Conservation (phyloP, 192 early-diverging fungal genomes). For the Backusella liffmaniae region DNA sequence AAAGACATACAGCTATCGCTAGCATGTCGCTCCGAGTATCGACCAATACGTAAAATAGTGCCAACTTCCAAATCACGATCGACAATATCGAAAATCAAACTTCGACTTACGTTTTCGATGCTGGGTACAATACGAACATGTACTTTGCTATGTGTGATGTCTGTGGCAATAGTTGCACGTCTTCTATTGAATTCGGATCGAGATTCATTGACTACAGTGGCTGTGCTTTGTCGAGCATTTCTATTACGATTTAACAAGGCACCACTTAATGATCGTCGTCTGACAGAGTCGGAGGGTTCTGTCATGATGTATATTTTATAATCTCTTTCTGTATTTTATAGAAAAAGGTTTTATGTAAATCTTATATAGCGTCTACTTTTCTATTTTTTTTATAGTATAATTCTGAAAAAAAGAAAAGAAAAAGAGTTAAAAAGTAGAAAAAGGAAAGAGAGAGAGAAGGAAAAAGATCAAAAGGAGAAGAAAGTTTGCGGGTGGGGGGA, state of each 20-base stretch:
- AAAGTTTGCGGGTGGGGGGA: neutral
- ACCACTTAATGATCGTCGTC: constrained; percentile 16
- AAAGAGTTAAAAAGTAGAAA: neutral
- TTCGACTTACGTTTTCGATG: constrained; percentile 40
- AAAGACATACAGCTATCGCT: constrained; percentile 62
- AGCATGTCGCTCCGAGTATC: constrained; percentile 53
- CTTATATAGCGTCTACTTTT: neutral
- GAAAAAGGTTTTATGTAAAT: neutral
- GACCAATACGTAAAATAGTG: constrained; percentile 51
- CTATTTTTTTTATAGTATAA: neutral
- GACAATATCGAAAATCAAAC: constrained; percentile 59
- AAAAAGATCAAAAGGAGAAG: constrained; percentile 2
- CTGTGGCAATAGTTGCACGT: neutral
- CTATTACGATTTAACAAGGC: neutral
- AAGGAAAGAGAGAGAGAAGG: neutral
- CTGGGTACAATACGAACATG: constrained; percentile 54
- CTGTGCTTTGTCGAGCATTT: constrained; percentile 3
- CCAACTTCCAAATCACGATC: constrained; percentile 53
- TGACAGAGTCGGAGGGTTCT: constrained; percentile 5
- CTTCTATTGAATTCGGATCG: constrained; percentile 2
- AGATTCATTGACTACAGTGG: neutral
- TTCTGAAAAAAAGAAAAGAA: neutral
- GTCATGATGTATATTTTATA: neutral
- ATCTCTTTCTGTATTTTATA: neutral
- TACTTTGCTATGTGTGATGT: neutral